A percentile compares a stretch with the other conserved stretches of the same genome.
Evolutionary conservation across 2,329 filamentous ascomycete species (phyloP).

Genomic region (Exophiala calicioides): DNA sequence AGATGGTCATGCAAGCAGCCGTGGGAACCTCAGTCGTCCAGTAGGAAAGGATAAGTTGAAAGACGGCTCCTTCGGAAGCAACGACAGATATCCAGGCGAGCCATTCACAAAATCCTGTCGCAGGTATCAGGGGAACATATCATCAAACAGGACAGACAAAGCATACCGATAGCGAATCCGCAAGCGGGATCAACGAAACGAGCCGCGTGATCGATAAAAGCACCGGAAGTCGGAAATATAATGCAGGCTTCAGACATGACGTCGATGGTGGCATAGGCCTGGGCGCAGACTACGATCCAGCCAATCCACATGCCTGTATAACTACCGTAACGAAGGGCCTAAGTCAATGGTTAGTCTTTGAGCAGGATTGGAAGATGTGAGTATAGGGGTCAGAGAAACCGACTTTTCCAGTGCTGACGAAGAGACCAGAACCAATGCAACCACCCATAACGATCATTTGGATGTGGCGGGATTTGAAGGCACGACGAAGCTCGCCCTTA

Average conservation of each 20-base stretch:
- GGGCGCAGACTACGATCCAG: background rate
- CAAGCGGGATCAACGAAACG: too few species aligned
- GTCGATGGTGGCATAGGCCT: background rate
- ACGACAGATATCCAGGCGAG: slow-evolving; percentile 19
- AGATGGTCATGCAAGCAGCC: slow-evolving; percentile 63
- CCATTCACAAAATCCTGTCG: slow-evolving; percentile 7
- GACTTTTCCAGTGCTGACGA: slow-evolving; percentile 52
- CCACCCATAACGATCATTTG: slow-evolving; percentile 62
- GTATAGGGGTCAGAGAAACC: background rate
- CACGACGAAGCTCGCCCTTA: slow-evolving; percentile 35
- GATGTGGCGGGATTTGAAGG: slow-evolving; percentile 54
- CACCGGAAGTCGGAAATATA: too few species aligned
- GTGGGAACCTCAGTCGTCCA: slow-evolving; percentile 27
- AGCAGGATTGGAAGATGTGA: background rate
- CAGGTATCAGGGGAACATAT: too few species aligned
- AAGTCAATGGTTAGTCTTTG: background rate
- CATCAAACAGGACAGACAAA: too few species aligned
- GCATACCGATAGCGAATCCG: too few species aligned
- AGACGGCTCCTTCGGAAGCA: slow-evolving; percentile 12
- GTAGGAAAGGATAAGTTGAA: slow-evolving; percentile 5
- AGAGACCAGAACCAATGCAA: slow-evolving; percentile 59
- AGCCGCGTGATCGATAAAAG: too few species aligned
- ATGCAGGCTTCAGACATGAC: slow-evolving; percentile 1
- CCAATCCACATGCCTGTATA: background rate
- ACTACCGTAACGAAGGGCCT: slow-evolving; percentile 2